Evolutionary conservation across 768 basidiomycete species (phyloP).

Genomic region (Suillus placidus): DNA sequence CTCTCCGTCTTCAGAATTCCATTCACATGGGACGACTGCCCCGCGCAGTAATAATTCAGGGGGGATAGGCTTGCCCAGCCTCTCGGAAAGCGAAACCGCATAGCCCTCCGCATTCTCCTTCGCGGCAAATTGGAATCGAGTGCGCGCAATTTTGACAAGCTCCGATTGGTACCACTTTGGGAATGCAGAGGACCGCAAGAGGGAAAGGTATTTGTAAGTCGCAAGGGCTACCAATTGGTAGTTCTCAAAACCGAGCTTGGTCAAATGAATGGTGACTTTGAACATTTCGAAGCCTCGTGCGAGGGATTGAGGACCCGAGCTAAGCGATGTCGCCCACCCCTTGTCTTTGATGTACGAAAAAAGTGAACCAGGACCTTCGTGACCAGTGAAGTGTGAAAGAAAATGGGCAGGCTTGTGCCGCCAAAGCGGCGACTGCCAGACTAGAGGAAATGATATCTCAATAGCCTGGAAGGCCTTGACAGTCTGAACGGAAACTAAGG

Average conservation of each 20-base stretch:
- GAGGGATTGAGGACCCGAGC: slow-evolving; percentile 67
- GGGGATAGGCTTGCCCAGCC: slow-evolving; percentile 83
- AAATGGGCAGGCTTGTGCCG: slow-evolving; percentile 77
- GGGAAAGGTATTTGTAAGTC: slow-evolving; percentile 77
- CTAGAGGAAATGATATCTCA: slow-evolving; percentile 81
- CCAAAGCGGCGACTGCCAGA: slow-evolving; percentile 73
- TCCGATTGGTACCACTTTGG: slow-evolving; percentile 77
- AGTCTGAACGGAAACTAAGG: slow-evolving; percentile 84
- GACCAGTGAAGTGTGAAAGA: slow-evolving; percentile 82
- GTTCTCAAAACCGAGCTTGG: slow-evolving; percentile 84
- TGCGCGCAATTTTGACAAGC: slow-evolving; percentile 66
- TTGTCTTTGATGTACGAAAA: slow-evolving; percentile 87
- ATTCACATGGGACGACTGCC: slow-evolving; percentile 72
- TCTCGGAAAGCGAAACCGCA: slow-evolving; percentile 72
- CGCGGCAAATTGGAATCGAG: slow-evolving; percentile 85
- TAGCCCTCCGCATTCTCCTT: slow-evolving; percentile 81
- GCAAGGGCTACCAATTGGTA: slow-evolving; percentile 71
- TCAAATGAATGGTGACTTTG: slow-evolving; percentile 80
- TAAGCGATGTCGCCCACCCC: slow-evolving; percentile 82
- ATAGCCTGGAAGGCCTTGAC: slow-evolving; percentile 85
- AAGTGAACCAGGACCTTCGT: slow-evolving; percentile 92
- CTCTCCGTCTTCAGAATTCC: slow-evolving; percentile 56
- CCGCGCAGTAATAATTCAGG: slow-evolving; percentile 73
- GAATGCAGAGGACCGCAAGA: slow-evolving; percentile 64
- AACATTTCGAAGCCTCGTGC: slow-evolving; percentile 89